phyloP scores from a whole-genome alignment of 345 rosid genomes.

The Brassica nigra region DNA sequence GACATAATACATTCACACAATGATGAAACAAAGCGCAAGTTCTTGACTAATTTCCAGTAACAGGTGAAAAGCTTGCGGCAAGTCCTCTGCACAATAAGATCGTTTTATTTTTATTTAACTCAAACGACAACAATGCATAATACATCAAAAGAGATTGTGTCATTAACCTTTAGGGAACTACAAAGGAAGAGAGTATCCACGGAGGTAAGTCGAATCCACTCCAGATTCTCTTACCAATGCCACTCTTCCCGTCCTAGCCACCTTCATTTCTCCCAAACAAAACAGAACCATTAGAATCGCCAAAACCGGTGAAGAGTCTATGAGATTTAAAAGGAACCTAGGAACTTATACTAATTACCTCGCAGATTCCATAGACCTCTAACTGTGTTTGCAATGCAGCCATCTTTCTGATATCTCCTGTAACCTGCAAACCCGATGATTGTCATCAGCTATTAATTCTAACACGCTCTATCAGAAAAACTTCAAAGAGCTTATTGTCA shows the following conservation, averaged over 20 bases:
- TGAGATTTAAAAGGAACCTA: background rate
- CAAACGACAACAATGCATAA: background rate
- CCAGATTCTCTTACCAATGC: slow-evolving; percentile 75
- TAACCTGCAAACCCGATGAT: slow-evolving; percentile 46
- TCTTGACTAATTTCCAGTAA: slow-evolving; percentile 24
- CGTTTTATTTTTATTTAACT: background rate
- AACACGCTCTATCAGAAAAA: no score
- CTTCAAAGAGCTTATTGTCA: no score
- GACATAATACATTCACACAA: slow-evolving; percentile 7
- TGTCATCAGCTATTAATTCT: slow-evolving; percentile 17
- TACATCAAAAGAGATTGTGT: background rate
- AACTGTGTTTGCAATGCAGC: slow-evolving; percentile 62
- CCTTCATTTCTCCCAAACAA: slow-evolving; percentile 45
- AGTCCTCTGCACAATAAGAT: slow-evolving; percentile 32
- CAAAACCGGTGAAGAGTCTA: background rate
- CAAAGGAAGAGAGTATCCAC: slow-evolving; percentile 63
- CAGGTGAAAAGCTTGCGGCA: slow-evolving; percentile 23
- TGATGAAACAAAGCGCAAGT: slow-evolving; percentile 14
- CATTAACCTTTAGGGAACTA: slow-evolving; percentile 34
- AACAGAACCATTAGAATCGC: slow-evolving; percentile 9
- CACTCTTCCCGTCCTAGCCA: slow-evolving; percentile 74
- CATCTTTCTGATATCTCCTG: slow-evolving; percentile 68
- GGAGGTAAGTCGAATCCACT: slow-evolving; percentile 67
- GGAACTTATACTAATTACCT: slow-evolving; percentile 39
- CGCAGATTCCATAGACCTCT: slow-evolving; percentile 69